Evolutionary conservation across 2,329 filamentous ascomycete genomes (phyloP), one percentile per base, ranked within the genome.

Genomic region (Botrytis tulipae): DNA sequence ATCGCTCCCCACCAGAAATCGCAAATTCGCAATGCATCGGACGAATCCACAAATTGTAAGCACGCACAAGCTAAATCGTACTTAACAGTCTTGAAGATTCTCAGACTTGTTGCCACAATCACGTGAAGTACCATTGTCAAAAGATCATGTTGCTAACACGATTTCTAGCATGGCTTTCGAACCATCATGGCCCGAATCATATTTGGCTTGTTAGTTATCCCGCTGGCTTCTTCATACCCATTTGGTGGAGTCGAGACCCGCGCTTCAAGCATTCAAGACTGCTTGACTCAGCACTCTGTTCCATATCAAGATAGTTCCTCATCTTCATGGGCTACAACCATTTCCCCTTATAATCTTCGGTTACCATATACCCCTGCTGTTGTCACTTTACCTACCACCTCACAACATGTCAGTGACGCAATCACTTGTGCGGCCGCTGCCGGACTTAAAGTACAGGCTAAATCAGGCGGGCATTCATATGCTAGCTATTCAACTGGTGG

Each of bases 401-500:
- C 81, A 1, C 75, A 82, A 5, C 75, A 80, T 25, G 82, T 88
- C 18, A 80, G 83, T 9, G 81, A 80, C 6, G 84, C 86, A 4
- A 82, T 89, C 14, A 79, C 78, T 40, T 89, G 86, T 74, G 87
- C 85, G 1, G 78, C 80, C 1, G 77, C 82, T 35, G 75, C 80
- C 63, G 80, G 80, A 18, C 79, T 86, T 35, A 85, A 86, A 66
- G 85, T 89, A 4, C 86, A 86, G 61, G 82, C 86, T 1, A 86
- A 85, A 75, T 83, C 84, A 42, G 87, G 87, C n/a, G 87, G 87
- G 0, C 87, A 89, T 78, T 86, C 85, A 48, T 89, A 87, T 79
- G 87, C 82, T 0, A 87, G 85, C 51, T 86, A 57, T 40, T 78
- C 77, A 6, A 76, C 57, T 0, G 87, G 87, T 3, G 88, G 88